Evolutionary conservation across 768 basidiomycete genomes (phyloP), one percentile per base, ranked within the genome.

Genomic region (Lenzites betulinus): DNA sequence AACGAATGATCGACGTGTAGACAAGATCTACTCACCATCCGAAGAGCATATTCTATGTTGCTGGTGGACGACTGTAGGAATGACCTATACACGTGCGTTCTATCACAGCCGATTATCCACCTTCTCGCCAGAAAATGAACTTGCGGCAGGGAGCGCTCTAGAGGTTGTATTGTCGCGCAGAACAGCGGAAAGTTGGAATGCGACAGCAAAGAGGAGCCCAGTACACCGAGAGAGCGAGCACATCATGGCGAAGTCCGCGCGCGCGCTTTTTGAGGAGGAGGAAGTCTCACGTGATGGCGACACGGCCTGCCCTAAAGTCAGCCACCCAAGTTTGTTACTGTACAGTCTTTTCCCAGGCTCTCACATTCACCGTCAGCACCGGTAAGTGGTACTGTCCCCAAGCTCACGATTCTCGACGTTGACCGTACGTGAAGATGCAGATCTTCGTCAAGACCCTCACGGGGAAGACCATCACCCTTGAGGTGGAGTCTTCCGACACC

Each of bases 381-480:
- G 51, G 66, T 70, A 66, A 64, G 65, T 60, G 54, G 57, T 51
- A 51, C 39, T 64, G 59, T 53, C 59, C 55, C 38, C 63, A 62
- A 59, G 62, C 61, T 44, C 54, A 54, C 63, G 35, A 63, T 44
- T 50, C 62, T 63, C 56, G 60, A 54, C 57, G 57, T 62, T 60
- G 55, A 66, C 60, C 58, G 58, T 62, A 54, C 62, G 58, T 63
- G 67, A 74, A 72, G 65, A 75, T 75, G 74, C 74, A 75, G 77
- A 89, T 89, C 75, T 89, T 89, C 81, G 87, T 89, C 78, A 89
- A 84, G 79, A 95, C 93, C 82, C 90, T 95, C 67, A 95, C 92
- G 75, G 91, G 90, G 64, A 93, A 95, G 89, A 95, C 93, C 65
- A 97, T 97, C 87, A 95, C 94, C 82, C 90, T 96, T 63, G 95